Evolutionary conservation across 768 basidiomycete species (phyloP).

Genomic region (Boletus vinaceobasis): DNA sequence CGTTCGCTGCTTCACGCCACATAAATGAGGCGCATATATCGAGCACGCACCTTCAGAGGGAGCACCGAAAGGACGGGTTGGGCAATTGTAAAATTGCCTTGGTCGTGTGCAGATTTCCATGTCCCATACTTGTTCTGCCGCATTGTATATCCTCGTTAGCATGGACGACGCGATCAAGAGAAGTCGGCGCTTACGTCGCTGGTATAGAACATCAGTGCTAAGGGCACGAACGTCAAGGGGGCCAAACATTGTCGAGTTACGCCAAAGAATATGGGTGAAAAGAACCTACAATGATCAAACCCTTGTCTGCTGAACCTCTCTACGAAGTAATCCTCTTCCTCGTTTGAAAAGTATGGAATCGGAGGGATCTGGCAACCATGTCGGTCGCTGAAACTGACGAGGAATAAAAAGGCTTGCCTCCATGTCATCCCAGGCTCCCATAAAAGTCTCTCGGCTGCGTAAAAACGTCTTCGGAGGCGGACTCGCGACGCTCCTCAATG

Average conservation of each 20-base stretch:
- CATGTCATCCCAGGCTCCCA: slow-evolving; percentile 49
- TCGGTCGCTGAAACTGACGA: not conserved
- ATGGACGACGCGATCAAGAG: not conserved
- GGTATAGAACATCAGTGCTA: slow-evolving; percentile 68
- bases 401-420: not conserved
- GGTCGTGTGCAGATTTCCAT: slow-evolving; percentile 36
- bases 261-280: not conserved
- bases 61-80: slow-evolving; percentile 41
- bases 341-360: slow-evolving; percentile 54
- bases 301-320: slow-evolving; percentile 57
- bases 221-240: not conserved
- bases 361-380: slow-evolving; percentile 50
- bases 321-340: slow-evolving; percentile 71
- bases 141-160: not conserved
- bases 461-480: slow-evolving; percentile 58
- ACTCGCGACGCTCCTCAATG: slow-evolving; percentile 48
- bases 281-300: slow-evolving; percentile 57
- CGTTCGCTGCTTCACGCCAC: not conserved
- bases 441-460: slow-evolving; percentile 44
- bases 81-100: slow-evolving; percentile 42
- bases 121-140: slow-evolving; percentile 38
- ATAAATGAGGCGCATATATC: not conserved
- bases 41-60: slow-evolving; percentile 34
- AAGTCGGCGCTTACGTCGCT: slow-evolving; percentile 36
- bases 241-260: not conserved